A percentile compares a stretch with the other conserved stretches of the same genome.
These are phyloP conservation scores for Isabelozyma heimii DNA, from an alignment of 805 yeast genomes.

Conservation along the genomic window DNA sequence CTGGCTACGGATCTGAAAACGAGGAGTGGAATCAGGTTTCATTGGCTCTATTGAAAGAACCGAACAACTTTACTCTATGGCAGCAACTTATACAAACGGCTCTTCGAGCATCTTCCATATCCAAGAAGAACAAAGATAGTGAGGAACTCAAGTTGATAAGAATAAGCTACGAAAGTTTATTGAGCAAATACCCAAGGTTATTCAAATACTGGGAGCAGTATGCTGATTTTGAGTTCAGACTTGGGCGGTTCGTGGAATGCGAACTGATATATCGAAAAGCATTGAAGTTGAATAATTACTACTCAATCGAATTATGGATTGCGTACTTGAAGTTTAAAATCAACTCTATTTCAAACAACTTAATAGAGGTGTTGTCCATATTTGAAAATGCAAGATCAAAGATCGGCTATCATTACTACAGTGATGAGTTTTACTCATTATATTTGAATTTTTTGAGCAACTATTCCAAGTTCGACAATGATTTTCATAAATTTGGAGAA, in stretches of 20 bases:
- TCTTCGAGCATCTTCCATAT: slow-evolving; percentile 22
- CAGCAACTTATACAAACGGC: slow-evolving; percentile 28
- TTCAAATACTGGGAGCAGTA: slow-evolving; percentile 59
- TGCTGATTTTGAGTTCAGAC: slow-evolving; percentile 45
- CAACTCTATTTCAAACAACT: slow-evolving; percentile 25
- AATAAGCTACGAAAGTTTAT: slow-evolving; percentile 39
- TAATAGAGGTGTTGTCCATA: slow-evolving; percentile 24
- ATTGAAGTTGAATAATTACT: slow-evolving; percentile 33
- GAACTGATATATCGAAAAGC: slow-evolving; percentile 36
- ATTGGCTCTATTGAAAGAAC: slow-evolving; percentile 26
- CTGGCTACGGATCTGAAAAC: not conserved
- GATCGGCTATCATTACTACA: slow-evolving; percentile 53
- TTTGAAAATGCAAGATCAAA: slow-evolving; percentile 48
- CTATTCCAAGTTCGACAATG: slow-evolving; percentile 24
- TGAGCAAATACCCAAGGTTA: slow-evolving; percentile 46
- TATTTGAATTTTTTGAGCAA: slow-evolving; percentile 44
- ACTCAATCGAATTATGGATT: slow-evolving; percentile 52
- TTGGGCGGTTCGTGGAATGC: slow-evolving; percentile 41
- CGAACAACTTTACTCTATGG: slow-evolving; percentile 38
- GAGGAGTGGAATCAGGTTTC: slow-evolving; percentile 16
- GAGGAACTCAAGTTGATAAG: slow-evolving; percentile 32
- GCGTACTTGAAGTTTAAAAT: slow-evolving; percentile 43
- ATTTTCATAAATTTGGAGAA: slow-evolving; percentile 14
- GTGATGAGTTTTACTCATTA: slow-evolving; percentile 49
- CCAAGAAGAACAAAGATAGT: slow-evolving; percentile 32